Percentiles rank a stretch among this genome's conserved stretches.
phyloP scores from a whole-genome alignment of 2,329 filamentous ascomycete genomes.

The Phymatotrichopsis omnivora region DNA sequence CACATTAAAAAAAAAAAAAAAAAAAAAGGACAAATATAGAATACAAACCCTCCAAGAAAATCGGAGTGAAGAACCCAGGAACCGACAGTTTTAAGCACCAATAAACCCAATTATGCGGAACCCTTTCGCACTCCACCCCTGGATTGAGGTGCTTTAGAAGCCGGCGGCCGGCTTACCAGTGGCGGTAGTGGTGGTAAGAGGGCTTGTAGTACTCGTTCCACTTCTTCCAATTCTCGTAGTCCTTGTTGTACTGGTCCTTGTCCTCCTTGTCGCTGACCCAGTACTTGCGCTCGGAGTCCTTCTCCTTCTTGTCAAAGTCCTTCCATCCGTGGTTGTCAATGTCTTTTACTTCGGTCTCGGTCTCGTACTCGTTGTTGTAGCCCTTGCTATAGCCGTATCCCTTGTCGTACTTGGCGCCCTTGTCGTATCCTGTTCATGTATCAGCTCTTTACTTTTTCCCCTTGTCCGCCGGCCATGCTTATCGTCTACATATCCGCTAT shows the following conservation, averaged over 20 bases:
- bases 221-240: neutral
- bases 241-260: constrained; percentile 1
- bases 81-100: no score
- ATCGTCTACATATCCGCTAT: neutral
- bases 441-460: neutral
- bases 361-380: constrained; percentile 14
- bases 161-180: no score
- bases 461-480: neutral
- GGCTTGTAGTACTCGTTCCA: neutral
- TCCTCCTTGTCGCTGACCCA: neutral
- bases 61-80: no score
- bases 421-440: constrained; percentile 16
- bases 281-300: neutral
- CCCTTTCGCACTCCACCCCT: no score
- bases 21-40: no score
- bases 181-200: no score
- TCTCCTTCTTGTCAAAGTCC: constrained; percentile 4
- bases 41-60: no score
- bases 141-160: no score
- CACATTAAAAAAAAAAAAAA: no score
- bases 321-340: neutral
- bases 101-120: no score
- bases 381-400: constrained; percentile 22
- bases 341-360: constrained; percentile 1
- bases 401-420: constrained; percentile 23